Conservation (phyloP, 805 yeast genomes). For the Candida loeiensis region DNA sequence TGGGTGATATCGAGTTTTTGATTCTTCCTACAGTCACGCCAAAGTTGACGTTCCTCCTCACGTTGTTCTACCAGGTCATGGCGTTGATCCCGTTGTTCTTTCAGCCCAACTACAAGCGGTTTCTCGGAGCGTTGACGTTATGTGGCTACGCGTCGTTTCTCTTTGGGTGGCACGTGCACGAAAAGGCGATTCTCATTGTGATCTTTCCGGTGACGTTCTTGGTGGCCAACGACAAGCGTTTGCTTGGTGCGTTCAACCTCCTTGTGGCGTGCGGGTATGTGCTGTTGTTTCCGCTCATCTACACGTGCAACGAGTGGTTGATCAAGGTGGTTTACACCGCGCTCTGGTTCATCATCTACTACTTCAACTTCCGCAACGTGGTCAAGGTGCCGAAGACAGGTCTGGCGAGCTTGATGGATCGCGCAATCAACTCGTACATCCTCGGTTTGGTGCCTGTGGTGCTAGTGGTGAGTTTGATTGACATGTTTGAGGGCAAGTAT, state of each 20-base stretch:
- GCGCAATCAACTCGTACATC: constrained; percentile 64
- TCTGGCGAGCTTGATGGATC: constrained; percentile 49
- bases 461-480: constrained; percentile 38
- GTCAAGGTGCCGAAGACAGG: constrained; percentile 50
- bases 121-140: constrained; percentile 77
- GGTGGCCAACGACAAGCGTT: constrained; percentile 64
- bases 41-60: constrained; percentile 66
- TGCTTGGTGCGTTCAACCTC: constrained; percentile 67
- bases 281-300: constrained; percentile 83
- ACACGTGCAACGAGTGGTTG: constrained; percentile 74
- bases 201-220: constrained; percentile 85
- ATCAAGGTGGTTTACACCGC: constrained; percentile 74
- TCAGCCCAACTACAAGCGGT: constrained; percentile 72
- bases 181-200: constrained; percentile 88
- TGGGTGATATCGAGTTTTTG: constrained; percentile 83
- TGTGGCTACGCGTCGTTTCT: constrained; percentile 90
- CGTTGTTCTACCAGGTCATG: constrained; percentile 79
- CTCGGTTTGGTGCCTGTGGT: constrained; percentile 67
- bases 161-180: constrained; percentile 99
- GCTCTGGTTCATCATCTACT: constrained; percentile 80
- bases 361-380: constrained; percentile 68
- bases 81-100: constrained; percentile 67
- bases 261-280: constrained; percentile 79
- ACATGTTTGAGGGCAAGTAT: constrained; percentile 53
- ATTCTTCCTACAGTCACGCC: constrained; percentile 82